These are phyloP conservation scores for Haplosporangium sp. DNA, from an alignment of 371 early-diverging fungal genomes.

Conservation along the genomic window DNA sequence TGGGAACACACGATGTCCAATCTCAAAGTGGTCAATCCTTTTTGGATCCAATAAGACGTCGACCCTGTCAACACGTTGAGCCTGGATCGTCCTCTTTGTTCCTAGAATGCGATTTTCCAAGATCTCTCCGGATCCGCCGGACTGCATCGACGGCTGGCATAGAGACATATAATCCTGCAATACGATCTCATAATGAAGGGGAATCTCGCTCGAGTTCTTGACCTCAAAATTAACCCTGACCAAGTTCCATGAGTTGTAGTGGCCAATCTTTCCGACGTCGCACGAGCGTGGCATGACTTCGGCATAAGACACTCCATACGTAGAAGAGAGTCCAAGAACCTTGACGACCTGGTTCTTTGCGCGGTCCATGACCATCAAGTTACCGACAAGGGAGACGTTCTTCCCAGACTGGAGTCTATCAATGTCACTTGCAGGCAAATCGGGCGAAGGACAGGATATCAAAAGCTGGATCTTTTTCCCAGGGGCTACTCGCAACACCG, in stretches of 20 bases:
- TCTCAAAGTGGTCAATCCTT: conserved; percentile 61
- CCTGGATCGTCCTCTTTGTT: conserved; percentile 52
- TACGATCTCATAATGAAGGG: conserved; percentile 70
- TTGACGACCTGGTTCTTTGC: conserved; percentile 65
- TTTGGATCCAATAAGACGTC: conserved; percentile 71
- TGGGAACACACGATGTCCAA: conserved; percentile 63
- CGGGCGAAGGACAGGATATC: conserved; percentile 71
- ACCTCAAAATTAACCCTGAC: conserved; percentile 70
- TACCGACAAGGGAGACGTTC: conserved; percentile 65
- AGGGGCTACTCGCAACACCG: conserved; percentile 60
- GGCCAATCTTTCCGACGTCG: conserved; percentile 83
- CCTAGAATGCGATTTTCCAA: conserved; percentile 4
- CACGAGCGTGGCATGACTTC: conserved; percentile 65
- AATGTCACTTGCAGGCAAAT: conserved; percentile 58
- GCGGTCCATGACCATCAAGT: conserved; percentile 69
- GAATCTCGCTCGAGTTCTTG: conserved; percentile 73
- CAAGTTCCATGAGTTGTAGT: conserved; percentile 78
- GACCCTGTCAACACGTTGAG: conserved; percentile 51
- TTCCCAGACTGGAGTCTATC: conserved; percentile 62
- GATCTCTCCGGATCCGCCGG: conserved; percentile 34
- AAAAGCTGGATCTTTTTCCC: conserved; percentile 66
- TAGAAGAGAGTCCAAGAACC: conserved; percentile 67
- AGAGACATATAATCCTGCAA: conserved; percentile 63
- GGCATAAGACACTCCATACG: conserved; percentile 72
- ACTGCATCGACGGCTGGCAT: conserved; percentile 22